phyloP scores from a whole-genome alignment of 257 asterid genomes.

The Pogostemon cablin region DNA sequence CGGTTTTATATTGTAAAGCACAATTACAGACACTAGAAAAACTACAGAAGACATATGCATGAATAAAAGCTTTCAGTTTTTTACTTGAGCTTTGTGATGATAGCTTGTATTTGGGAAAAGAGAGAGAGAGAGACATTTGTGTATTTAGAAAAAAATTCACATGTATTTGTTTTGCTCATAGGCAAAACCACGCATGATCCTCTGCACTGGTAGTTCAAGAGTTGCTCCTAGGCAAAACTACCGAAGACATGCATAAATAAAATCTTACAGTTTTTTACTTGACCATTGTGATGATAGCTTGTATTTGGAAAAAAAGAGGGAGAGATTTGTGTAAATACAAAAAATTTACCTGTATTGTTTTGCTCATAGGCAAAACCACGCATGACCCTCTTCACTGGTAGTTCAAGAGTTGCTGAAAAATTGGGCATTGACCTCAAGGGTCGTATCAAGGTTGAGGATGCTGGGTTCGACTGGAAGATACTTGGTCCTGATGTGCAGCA shows the following conservation, averaged over 20 bases:
- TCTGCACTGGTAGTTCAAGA: slow-evolving; percentile 91
- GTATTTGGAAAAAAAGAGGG: neutral
- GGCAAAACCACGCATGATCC: slow-evolving; percentile 97
- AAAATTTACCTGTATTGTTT: too few relatives aligned
- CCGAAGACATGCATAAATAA: too few relatives aligned
- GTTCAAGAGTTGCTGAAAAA: slow-evolving; percentile 93
- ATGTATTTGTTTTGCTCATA: slow-evolving; percentile 23
- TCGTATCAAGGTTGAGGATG: slow-evolving; percentile 86
- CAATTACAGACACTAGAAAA: too few relatives aligned
- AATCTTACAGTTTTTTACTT: too few relatives aligned
- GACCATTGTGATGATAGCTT: too few relatives aligned
- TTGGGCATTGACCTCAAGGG: slow-evolving; percentile 82
- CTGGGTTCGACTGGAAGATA: slow-evolving; percentile 98
- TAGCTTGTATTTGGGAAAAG: too few relatives aligned
- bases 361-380: slow-evolving; percentile 75
- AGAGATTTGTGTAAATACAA: neutral
- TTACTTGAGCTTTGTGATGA: too few relatives aligned
- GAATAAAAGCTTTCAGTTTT: too few relatives aligned
- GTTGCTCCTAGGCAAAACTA: slow-evolving; percentile 44
- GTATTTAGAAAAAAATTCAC: neutral
- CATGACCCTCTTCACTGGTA: slow-evolving; percentile 98
- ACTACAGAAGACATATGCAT: too few relatives aligned
- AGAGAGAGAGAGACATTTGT: neutral
- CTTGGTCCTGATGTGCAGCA: slow-evolving; percentile 95
- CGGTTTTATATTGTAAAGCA: too few relatives aligned